Evolutionary conservation across 1,284 basidiomycete genomes (phyloP).

Genomic region (Tylopilus orsonianus): DNA sequence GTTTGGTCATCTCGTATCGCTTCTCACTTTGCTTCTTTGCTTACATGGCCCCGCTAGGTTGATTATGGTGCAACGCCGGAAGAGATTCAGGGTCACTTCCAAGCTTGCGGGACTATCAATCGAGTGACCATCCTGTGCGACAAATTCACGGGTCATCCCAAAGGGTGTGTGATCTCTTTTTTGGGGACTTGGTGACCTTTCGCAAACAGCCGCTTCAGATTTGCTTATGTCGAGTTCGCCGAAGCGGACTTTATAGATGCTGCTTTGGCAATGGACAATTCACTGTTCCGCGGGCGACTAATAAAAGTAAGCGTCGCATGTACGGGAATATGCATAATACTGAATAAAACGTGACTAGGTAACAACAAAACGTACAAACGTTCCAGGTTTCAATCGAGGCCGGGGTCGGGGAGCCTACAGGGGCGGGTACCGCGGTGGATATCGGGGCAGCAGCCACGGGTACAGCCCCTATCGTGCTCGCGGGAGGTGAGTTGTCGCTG

Average conservation of each 20-base stretch:
- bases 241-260: conserved; percentile 92
- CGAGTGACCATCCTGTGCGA: conserved; percentile 99
- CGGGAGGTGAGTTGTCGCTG: conserved; percentile 61
- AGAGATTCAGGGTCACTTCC: conserved; percentile 98
- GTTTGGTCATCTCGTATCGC: conserved; percentile 35
- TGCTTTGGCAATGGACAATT: conserved; percentile 94
- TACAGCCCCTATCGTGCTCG: conserved; percentile 79
- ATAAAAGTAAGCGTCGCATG: conserved; percentile 67
- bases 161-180: conserved; percentile 67
- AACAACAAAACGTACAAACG: conserved; percentile 88
- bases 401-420: conserved; percentile 76
- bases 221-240: conserved; percentile 98
- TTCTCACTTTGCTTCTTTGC: conserved; percentile 10
- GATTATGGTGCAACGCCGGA: conserved; percentile 98
- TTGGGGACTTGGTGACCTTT: conserved; percentile 1
- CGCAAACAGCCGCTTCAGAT: conserved; percentile 49
- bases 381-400: conserved; percentile 87
- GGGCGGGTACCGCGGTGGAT: conserved; percentile 60
- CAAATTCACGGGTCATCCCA: conserved; percentile 99
- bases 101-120: conserved; percentile 97
- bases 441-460: conserved; percentile 49
- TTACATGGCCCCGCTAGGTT: conserved; percentile 57
- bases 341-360: conserved; percentile 64
- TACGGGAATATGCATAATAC: conserved; percentile 2
- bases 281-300: conserved; percentile 88